Conservation (phyloP, 495 filamentous ascomycete species). For the Aspergillus kassunensis region DNA sequence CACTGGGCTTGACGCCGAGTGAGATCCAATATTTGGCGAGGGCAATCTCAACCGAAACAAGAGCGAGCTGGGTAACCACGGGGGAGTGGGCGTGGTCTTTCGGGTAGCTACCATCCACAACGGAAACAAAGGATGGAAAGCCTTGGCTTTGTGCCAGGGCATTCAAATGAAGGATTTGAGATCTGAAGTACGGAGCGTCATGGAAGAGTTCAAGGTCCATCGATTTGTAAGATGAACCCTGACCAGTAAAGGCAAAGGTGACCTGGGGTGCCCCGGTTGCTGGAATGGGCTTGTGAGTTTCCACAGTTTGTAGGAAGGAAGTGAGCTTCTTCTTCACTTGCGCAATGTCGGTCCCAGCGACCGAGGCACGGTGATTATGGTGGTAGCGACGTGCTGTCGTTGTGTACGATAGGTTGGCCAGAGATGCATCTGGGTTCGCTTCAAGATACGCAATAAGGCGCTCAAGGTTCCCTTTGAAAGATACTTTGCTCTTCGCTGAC, state of each 20-base stretch:
- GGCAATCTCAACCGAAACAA: slow-evolving; percentile 71
- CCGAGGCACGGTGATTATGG: background rate
- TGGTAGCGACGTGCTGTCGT: slow-evolving; percentile 4
- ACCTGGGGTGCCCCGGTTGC: slow-evolving; percentile 2
- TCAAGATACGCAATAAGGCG: slow-evolving; percentile 44
- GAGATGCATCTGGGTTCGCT: background rate
- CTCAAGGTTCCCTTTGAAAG: slow-evolving; percentile 28
- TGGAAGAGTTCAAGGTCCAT: background rate
- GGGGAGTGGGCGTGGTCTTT: slow-evolving; percentile 49
- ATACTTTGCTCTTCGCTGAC: slow-evolving; percentile 24
- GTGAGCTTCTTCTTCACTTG: background rate
- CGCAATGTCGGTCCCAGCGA: background rate
- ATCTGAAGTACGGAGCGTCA: background rate
- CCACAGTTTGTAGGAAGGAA: background rate
- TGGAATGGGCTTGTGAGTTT: slow-evolving; percentile 2
- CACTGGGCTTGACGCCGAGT: slow-evolving; percentile 66
- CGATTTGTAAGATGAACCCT: background rate
- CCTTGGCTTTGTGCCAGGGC: slow-evolving; percentile 1
- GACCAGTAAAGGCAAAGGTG: slow-evolving; percentile 1
- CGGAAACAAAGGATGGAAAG: slow-evolving; percentile 5
- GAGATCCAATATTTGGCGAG: slow-evolving; percentile 68
- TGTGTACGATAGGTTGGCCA: slow-evolving; percentile 3
- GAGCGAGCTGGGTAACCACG: slow-evolving; percentile 66
- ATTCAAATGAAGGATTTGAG: slow-evolving; percentile 1
- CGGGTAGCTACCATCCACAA: background rate